Base-by-base conservation (phyloP, 2,329 filamentous ascomycete species). In the Nothophaeocryptopus gaeumannii region DNA sequence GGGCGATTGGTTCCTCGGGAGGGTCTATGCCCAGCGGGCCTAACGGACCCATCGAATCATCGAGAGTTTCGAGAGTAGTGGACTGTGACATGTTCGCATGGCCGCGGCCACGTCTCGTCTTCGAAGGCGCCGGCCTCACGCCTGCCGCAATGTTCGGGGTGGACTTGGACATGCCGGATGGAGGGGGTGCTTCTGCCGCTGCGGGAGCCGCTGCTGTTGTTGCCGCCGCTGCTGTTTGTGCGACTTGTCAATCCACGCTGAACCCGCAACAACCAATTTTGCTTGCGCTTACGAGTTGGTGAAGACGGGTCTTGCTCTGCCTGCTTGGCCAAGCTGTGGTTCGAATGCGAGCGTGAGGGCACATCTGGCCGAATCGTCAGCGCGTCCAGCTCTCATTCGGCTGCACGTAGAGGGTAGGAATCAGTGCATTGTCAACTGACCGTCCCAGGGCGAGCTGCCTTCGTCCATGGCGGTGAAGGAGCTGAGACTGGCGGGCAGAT, bases 41-140 rank as follows among this genome's bases (percentile, higher is more conserved):
- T 44, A 95, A 75, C 15, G 88, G 88, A 1, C 88, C 89, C 39
- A 91, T 79, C 48, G 86, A 85, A 40, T 67, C 65, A 33, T 90
- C 86, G 59, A 89, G 85, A 54, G 85, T 85, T 71, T 92, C 84
- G 53, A 92, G 84, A 46, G 83, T 85, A 39, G 88, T 90, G 29
- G 86, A 82, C 67, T 91, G 87, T 15, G 86, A 81, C 67, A 90
- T 86, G 51, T 85, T 84, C 59, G 85, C 84, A 64, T 89, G 75
- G 64, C 81, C 80, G 53, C 79, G 76, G 47, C 75, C 72, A n/a
- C 72, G 72, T 56, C 79, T 73, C 12, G 77, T 75, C 54, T 68
- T 68, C 48, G 60, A 59, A 8, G 63, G 63, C 14, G 62, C 60
- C 9, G 62, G 57, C 47, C 62, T 63, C 14, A 55, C 52, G 38